phyloP scores from a whole-genome alignment of 495 filamentous ascomycete genomes.

The Copromyces sp. region DNA sequence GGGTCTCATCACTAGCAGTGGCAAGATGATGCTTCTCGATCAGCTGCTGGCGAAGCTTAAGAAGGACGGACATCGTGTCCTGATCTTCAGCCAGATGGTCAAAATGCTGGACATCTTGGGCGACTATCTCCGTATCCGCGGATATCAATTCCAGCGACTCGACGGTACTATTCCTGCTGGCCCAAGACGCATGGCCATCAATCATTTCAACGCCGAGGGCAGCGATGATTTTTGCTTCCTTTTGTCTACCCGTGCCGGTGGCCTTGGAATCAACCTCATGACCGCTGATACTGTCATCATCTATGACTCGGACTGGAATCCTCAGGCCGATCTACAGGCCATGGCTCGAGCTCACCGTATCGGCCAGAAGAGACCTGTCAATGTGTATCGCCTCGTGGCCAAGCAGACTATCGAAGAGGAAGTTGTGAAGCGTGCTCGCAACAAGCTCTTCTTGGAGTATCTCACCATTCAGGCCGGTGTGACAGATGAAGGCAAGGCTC shows the following conservation, averaged over 20 bases:
- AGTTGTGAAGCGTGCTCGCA: slow-evolving; percentile 86
- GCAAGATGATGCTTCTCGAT: slow-evolving; percentile 98
- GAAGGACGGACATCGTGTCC: slow-evolving; percentile 82
- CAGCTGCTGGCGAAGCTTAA: slow-evolving; percentile 84
- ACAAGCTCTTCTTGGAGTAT: slow-evolving; percentile 98
- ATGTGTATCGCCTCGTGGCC: slow-evolving; percentile 86
- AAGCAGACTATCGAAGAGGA: slow-evolving; percentile 99
- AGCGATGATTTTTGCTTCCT: slow-evolving; percentile 96
- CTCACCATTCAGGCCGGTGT: slow-evolving; percentile 95
- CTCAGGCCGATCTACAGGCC: slow-evolving; percentile 93
- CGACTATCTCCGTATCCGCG: slow-evolving; percentile 82
- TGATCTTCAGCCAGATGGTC: slow-evolving; percentile 99
- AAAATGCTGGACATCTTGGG: slow-evolving; percentile 94
- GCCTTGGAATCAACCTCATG: slow-evolving; percentile 97
- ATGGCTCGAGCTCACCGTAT: slow-evolving; percentile 98
- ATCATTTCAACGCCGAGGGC: slow-evolving; percentile 91
- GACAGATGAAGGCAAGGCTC: slow-evolving; percentile 79
- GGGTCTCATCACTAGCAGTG: slow-evolving; percentile 86
- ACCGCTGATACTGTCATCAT: slow-evolving; percentile 96
- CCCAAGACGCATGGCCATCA: slow-evolving; percentile 80
- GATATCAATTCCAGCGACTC: slow-evolving; percentile 84
- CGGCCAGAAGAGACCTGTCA: slow-evolving; percentile 90
- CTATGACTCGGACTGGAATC: slow-evolving; percentile 99
- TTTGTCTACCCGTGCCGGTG: slow-evolving; percentile 88
- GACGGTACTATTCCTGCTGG: slow-evolving; percentile 88